phyloP scores from a whole-genome alignment of 129 eudicot species.

The Helichrysum umbraculigerum region DNA sequence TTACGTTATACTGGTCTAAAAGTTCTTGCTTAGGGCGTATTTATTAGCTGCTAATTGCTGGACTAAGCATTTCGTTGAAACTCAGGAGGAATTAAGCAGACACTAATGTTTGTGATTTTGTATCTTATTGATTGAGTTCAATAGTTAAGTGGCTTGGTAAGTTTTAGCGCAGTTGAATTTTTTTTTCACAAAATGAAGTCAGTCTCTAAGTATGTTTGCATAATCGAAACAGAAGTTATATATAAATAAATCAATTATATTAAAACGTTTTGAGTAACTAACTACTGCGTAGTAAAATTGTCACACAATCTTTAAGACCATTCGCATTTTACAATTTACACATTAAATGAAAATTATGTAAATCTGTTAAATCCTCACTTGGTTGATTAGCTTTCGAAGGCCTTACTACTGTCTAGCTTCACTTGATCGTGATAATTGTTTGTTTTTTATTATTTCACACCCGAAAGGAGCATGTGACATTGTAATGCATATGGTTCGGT shows the following conservation, averaged over 20 bases:
- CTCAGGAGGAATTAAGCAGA: neutral
- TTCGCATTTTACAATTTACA: neutral
- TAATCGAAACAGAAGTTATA: neutral
- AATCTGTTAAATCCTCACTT: neutral
- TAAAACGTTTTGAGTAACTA: neutral
- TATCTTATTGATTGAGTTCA: neutral
- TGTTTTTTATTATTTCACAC: neutral
- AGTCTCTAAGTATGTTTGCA: neutral
- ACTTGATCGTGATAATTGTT: neutral
- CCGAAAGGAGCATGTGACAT: neutral
- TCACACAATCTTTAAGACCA: neutral
- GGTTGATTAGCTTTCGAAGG: neutral
- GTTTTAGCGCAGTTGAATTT: neutral
- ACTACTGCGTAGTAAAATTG: neutral
- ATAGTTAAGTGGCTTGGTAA: neutral
- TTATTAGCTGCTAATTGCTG: neutral
- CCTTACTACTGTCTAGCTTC: neutral
- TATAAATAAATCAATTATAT: no score
- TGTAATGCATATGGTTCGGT: neutral
- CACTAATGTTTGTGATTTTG: neutral
- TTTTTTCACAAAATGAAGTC: no score
- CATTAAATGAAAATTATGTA: neutral
- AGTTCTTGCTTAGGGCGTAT: neutral
- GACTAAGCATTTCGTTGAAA: neutral
- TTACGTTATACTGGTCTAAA: neutral